Evolutionary conservation across 345 rosid species (phyloP), one percentile per base, ranked within the genome.

Genomic region (Heritiera littoralis): DNA sequence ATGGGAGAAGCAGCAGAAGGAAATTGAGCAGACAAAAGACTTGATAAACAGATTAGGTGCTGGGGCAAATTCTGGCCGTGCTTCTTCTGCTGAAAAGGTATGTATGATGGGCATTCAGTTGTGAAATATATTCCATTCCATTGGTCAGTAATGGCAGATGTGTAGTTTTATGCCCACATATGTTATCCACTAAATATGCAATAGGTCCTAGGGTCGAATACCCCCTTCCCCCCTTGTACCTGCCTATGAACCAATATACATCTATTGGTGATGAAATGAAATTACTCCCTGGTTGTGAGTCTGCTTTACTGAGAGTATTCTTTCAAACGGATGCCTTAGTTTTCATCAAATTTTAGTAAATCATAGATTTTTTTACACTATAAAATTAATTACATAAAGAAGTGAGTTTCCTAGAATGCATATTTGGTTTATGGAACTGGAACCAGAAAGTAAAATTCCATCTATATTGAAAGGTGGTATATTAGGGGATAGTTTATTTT

Each of bases 81-180:
- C 97, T 83, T 93, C 98, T 80, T 84, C 98, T 66, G 99, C 99
- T 65, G 99, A 90, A 86, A 95, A 93, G 98, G 99, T 93, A 78
- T 17, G 73, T 56, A 56, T 8, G 8, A 32, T 23, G 65, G 61
- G 46, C 78, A 43, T 70, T 54, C 13, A 6, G 17, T 76, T 71
- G 65, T 75, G 49, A 73, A 40, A 40, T 40, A 40, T 40, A 40
- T 40, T 40, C 12, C 30, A 12, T 28, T 49, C n/a, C 5, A 48
- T 78, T 35, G 17, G 32, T 74, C 23, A 59, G 61, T 66, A 23
- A 45, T 43, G 60, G 8, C 6, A 48, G 61, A 71, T 72, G 61
- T 51, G 6, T 51, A 52, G 15, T 52, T 71, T 49, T 71, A 14
- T 4, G 4, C 5, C 28, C 8, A 4, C 0, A 0, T 30, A 51